These are phyloP conservation scores for Sedum album DNA, from an alignment of 164 flowering plant genomes.

Conservation along the genomic window DNA sequence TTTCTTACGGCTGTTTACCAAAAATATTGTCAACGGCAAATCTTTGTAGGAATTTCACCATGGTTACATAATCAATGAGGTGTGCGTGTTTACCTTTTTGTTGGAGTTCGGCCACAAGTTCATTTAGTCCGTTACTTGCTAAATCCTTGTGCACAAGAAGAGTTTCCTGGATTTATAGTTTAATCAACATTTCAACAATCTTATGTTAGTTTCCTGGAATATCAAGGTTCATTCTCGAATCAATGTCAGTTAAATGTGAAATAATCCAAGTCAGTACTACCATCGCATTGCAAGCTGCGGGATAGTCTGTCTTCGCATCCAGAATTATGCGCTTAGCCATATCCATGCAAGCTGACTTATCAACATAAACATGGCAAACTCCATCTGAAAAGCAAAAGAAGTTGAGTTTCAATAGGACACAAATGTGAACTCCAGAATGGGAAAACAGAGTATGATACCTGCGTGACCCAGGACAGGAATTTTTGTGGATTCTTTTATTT, in stretches of 20 bases:
- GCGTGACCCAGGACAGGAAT: conserved; percentile 93
- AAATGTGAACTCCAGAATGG: not conserved
- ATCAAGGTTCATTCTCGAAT: not conserved
- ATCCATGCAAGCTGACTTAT: conserved; percentile 28
- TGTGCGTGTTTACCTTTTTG: conserved; percentile 37
- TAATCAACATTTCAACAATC: not conserved
- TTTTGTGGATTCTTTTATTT: conserved; percentile 75
- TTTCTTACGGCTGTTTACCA: no score
- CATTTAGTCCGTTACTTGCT: conserved; percentile 34
- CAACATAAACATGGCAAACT: conserved; percentile 35
- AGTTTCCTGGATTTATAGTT: not conserved
- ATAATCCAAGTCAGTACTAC: conserved; percentile 9
- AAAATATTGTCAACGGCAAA: no score
- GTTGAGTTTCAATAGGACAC: conserved; percentile 1
- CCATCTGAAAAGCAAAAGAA: conserved; percentile 21
- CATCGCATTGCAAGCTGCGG: conserved; percentile 38
- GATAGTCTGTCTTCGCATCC: conserved; percentile 33
- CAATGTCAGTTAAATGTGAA: not conserved
- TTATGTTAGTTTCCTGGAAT: not conserved
- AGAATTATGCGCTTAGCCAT: conserved; percentile 29
- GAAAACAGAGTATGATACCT: conserved; percentile 24
- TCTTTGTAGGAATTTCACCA: not conserved
- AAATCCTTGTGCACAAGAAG: conserved; percentile 61
- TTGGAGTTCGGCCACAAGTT: conserved; percentile 47
- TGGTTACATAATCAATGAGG: not conserved